Evolutionary conservation across 2,329 filamentous ascomycete species (phyloP).

Genomic region (Spiromastix sp.): DNA sequence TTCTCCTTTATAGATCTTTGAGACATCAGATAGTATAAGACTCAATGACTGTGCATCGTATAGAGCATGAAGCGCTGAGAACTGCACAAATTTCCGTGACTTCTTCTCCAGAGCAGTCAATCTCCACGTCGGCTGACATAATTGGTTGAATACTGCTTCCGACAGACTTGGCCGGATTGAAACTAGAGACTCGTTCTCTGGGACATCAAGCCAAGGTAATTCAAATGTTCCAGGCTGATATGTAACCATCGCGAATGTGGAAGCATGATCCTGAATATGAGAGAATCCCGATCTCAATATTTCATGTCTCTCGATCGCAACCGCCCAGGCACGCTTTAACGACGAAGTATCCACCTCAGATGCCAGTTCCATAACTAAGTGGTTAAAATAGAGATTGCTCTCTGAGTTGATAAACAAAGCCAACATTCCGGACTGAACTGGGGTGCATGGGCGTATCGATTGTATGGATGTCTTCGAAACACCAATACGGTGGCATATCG

Average conservation of each 20-base stretch:
- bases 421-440: conserved; percentile 70
- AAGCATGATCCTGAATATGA: conserved; percentile 47
- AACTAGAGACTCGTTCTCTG: not conserved
- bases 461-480: conserved; percentile 37
- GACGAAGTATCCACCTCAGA: conserved; percentile 24
- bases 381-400: conserved; percentile 67
- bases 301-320: conserved; percentile 45
- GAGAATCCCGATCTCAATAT: conserved; percentile 71
- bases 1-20: conserved; percentile 25
- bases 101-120: conserved; percentile 38
- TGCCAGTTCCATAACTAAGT: conserved; percentile 45
- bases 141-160: conserved; percentile 26
- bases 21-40: conserved; percentile 52
- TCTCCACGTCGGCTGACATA: conserved; percentile 54
- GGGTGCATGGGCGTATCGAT: conserved; percentile 63
- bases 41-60: conserved; percentile 74
- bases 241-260: conserved; percentile 66
- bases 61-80: conserved; percentile 66
- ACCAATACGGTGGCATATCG: conserved; percentile 21
- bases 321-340: conserved; percentile 51
- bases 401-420: conserved; percentile 59
- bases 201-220: conserved; percentile 29
- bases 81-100: conserved; percentile 25
- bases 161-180: conserved; percentile 6
- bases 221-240: conserved; percentile 30